These are phyloP conservation scores for Chrysoporthe deuterocubensis DNA, from an alignment of 2,329 filamentous ascomycete species.

Conservation along the genomic window DNA sequence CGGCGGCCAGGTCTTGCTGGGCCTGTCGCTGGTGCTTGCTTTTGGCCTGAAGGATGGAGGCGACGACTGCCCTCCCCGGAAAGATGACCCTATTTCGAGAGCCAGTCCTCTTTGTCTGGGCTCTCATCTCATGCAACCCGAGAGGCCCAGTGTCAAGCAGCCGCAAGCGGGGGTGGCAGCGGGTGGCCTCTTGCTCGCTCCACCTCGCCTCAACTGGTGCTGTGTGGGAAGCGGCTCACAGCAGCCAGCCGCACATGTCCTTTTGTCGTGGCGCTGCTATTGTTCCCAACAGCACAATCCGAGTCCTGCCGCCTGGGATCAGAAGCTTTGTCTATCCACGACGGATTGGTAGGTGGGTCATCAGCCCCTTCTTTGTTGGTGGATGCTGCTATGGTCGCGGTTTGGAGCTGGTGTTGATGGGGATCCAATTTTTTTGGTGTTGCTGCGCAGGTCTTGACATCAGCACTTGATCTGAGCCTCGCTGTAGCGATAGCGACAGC, in stretches of 20 bases:
- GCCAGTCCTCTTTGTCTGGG: conserved; percentile 24
- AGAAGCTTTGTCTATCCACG: neutral
- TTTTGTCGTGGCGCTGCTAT: conserved; percentile 17
- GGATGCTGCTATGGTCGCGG: neutral
- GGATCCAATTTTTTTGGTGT: neutral
- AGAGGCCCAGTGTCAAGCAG: neutral
- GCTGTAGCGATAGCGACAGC: neutral
- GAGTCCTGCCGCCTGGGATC: neutral
- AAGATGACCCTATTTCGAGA: conserved; percentile 28
- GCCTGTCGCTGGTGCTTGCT: conserved; percentile 7
- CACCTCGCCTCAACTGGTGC: neutral
- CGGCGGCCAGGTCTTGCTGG: conserved; percentile 9
- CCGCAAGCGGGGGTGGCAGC: conserved; percentile 5
- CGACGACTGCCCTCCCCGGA: conserved; percentile 26
- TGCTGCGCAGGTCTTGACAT: neutral
- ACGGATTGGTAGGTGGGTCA: conserved; percentile 1
- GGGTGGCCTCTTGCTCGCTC: neutral
- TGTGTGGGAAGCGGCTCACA: neutral
- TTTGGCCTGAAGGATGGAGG: conserved; percentile 27
- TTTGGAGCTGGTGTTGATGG: neutral
- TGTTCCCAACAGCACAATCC: conserved; percentile 23
- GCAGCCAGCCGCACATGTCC: conserved; percentile 6
- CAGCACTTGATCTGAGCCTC: neutral
- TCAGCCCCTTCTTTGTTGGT: neutral
- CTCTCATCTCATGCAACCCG: conserved; percentile 22